Conservation (phyloP, 352 stramenopile genomes). For the Phytophthora tubulina region DNA sequence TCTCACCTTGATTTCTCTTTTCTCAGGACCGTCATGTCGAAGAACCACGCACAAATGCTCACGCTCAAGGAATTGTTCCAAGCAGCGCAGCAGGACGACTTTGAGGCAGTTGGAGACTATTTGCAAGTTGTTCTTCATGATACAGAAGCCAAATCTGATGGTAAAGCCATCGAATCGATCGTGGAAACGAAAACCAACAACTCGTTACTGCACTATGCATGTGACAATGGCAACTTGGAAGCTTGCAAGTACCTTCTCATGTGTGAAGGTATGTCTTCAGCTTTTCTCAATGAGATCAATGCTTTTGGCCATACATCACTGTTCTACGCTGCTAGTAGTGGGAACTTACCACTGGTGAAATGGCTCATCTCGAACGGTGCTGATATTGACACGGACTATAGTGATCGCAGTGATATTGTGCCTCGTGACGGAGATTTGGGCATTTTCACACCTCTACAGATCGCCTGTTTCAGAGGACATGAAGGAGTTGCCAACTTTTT, state of each 20-base stretch:
- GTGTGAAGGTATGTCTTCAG: slow-evolving; percentile 62
- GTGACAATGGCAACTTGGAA: slow-evolving; percentile 85
- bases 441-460: slow-evolving; percentile 85
- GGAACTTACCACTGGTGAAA: slow-evolving; percentile 80
- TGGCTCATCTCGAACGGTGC: slow-evolving; percentile 87
- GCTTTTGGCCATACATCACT: slow-evolving; percentile 80
- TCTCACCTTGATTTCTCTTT: not conserved
- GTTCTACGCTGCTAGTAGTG: slow-evolving; percentile 83
- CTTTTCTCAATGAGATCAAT: slow-evolving; percentile 82
- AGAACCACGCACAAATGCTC: slow-evolving; percentile 32
- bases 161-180: slow-evolving; percentile 43
- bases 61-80: slow-evolving; percentile 79
- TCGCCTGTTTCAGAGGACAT: slow-evolving; percentile 79
- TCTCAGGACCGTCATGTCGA: slow-evolving; percentile 18
- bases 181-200: slow-evolving; percentile 77
- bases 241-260: slow-evolving; percentile 87
- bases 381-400: slow-evolving; percentile 88
- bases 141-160: slow-evolving; percentile 1
- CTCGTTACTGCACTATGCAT: slow-evolving; percentile 83
- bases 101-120: slow-evolving; percentile 65
- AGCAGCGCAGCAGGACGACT: slow-evolving; percentile 74
- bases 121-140: slow-evolving; percentile 63
- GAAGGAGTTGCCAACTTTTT: slow-evolving; percentile 79
- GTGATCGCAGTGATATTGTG: slow-evolving; percentile 55
- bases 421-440: slow-evolving; percentile 67